These are phyloP conservation scores for Thraustotheca clavata DNA, from an alignment of 352 stramenopile species.

Conservation along the genomic window DNA sequence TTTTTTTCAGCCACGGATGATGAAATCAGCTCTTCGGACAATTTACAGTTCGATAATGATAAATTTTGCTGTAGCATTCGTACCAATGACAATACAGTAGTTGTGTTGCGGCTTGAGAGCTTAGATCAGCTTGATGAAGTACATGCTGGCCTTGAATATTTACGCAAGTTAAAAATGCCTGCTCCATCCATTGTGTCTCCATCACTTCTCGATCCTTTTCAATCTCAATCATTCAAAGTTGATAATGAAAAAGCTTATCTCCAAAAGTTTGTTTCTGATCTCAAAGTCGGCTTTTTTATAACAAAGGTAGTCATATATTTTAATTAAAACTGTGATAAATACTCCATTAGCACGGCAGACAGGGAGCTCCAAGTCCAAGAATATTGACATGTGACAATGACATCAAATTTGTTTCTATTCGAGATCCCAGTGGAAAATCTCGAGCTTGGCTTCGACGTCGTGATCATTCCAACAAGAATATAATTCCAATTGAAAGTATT, in stretches of 20 bases:
- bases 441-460: conserved; percentile 1
- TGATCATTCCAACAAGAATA: not conserved
- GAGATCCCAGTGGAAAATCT: not conserved
- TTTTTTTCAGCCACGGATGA: not conserved
- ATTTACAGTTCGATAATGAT: not conserved
- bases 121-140: not conserved
- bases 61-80: no score
- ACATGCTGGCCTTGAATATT: not conserved
- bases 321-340: not conserved
- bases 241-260: not conserved
- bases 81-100: not conserved
- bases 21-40: not conserved
- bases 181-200: not conserved
- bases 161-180: not conserved
- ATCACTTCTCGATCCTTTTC: not conserved
- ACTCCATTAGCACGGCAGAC: conserved; percentile 5
- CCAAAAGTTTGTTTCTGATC: not conserved
- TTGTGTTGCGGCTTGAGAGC: conserved; percentile 8
- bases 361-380: not conserved
- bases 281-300: conserved; percentile 3
- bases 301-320: not conserved
- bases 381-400: not conserved
- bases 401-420: not conserved
- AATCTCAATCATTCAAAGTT: not conserved
- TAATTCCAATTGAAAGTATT: conserved; percentile 8